Evolutionary conservation across 1,284 basidiomycete species (phyloP), one percentile per base, ranked within the genome.

Genomic region (Leccinum griseonigrum): DNA sequence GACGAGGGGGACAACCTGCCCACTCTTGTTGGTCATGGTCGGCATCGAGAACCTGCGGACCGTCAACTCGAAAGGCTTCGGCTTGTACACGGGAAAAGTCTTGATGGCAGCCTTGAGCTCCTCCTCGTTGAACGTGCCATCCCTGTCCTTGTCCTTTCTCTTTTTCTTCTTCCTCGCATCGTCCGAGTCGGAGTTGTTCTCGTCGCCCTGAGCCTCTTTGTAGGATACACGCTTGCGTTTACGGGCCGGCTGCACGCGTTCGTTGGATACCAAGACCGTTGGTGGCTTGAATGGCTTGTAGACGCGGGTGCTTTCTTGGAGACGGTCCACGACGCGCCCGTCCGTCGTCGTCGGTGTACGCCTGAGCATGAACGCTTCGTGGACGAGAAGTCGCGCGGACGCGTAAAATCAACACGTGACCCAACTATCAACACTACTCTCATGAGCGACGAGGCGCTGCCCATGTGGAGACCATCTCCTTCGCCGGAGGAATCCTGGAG

Each of bases 171-270:
- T 83, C 74, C 72, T 77, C 26, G 76, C 76, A 51, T 78, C 77
- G 48, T 82, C 80, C 34, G 78, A 80, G 64, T 89, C 85, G 0
- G 79, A 80, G 58, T 79, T 78, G 58, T 80, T 75, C 43, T 78
- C 83, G 34, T 84, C 82, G 7, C 69, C 77, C 38, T 78, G 78
- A 7, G 73, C 74, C 57, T 85, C 88, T 71, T 88, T 91, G 78
- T 95, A 95, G 0, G 89, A 92, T 18, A 93, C 86, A 16, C 88
- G 85, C 70, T 92, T 94, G 58, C 92, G 86, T 73, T 95, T 95
- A 31, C 93, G 83, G 61, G 83, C 80, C 0, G 90, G 89, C 65
- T 91, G 85, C 8, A 80, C 78, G 51, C 85, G 83, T 46, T 85
- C 81, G n/a, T 77, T 68, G 14, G 78, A 69, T 59, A 72, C 71